Evolutionary conservation across 495 filamentous ascomycete genomes (phyloP), one percentile per base, ranked within the genome.

Genomic region (Ascodesmis nigricans): DNA sequence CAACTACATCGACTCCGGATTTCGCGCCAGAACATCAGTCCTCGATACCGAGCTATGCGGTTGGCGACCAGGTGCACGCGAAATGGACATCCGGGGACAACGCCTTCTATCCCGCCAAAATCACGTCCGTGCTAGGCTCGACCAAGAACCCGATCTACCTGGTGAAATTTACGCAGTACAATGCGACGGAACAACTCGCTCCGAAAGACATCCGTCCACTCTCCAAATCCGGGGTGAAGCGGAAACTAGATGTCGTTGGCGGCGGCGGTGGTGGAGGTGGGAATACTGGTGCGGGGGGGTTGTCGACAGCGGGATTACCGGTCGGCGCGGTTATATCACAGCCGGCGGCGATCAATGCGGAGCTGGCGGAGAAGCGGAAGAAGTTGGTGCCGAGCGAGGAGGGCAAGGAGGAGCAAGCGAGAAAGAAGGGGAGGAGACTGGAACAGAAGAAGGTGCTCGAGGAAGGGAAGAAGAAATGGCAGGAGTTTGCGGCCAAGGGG

Each of bases 171-270:
- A 82, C 84, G 56, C 74, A 64, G 36, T 93, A 95, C 49, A 66
- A 71, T 40, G 81, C 69, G 10, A 80, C 80, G 29, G 80, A 93
- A 56, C 90, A 78, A 29, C 59, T 93, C 41, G 67, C 74, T 32
- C 64, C 71, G 38, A 77, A 80, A 57, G 80, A 92, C 50, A 74
- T 97, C 49, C 74, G 75, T 41, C 74, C 83, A 35, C 56, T 84
- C 23, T 56, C 60, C 25, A 67, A 62, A 53, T 68, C 74, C 35
- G 67, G 65, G 40, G 73, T 74, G 54, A 91, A 91, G 62, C 72
- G 84, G 53, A 92, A 91, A 60, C 80, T 82, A 61, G 82, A 91
- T 59, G n/a, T n/a, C n/a, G n/a, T n/a, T n/a, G n/a, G n/a, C n/a
- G n/a, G n/a, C n/a, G n/a, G n/a, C n/a, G n/a, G n/a, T n/a, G n/a